A percentile compares a stretch with the other conserved stretches of the same genome.
These are phyloP conservation scores for Mycena sp. DNA, from an alignment of 1,284 basidiomycete species.

Conservation along the genomic window DNA sequence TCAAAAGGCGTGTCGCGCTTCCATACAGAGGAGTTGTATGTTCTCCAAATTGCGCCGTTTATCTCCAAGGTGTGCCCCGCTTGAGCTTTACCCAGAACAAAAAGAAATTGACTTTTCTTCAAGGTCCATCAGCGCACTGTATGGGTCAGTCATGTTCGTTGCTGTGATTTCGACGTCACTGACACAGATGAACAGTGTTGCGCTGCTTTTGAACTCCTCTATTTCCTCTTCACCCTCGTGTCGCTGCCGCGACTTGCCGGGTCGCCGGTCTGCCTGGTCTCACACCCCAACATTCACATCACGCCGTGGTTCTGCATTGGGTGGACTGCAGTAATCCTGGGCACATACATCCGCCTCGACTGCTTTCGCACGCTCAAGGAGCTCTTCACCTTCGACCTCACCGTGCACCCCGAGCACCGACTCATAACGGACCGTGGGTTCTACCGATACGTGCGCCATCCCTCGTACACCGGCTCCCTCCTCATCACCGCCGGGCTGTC, in stretches of 20 bases:
- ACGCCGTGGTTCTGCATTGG: slow-evolving; percentile 39
- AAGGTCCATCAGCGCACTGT: slow-evolving; percentile 12
- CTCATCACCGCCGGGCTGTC: slow-evolving; percentile 19
- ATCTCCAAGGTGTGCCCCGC: slow-evolving; percentile 59
- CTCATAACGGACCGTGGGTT: slow-evolving; percentile 24
- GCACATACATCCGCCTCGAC: slow-evolving; percentile 57
- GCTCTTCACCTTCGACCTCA: slow-evolving; percentile 29
- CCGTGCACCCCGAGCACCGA: slow-evolving; percentile 23
- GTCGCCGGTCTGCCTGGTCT: slow-evolving; percentile 29
- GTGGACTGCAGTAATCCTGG: slow-evolving; percentile 56
- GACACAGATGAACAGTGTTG: slow-evolving; percentile 49
- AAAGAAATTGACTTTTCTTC: not conserved
- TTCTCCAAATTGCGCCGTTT: slow-evolving; percentile 66
- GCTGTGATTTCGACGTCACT: not conserved
- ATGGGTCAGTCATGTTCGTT: slow-evolving; percentile 5
- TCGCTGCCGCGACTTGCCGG: slow-evolving; percentile 38
- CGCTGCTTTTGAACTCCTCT: slow-evolving; percentile 59
- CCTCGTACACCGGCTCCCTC: slow-evolving; percentile 35
- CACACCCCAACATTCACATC: slow-evolving; percentile 30
- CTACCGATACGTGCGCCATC: slow-evolving; percentile 34
- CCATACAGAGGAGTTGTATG: slow-evolving; percentile 58
- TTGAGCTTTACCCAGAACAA: not conserved
- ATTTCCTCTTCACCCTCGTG: slow-evolving; percentile 48
- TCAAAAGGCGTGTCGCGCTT: slow-evolving; percentile 55
- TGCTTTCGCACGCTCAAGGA: slow-evolving; percentile 46